phyloP scores from a whole-genome alignment of 345 rosid species.

The Balakata baccata region DNA sequence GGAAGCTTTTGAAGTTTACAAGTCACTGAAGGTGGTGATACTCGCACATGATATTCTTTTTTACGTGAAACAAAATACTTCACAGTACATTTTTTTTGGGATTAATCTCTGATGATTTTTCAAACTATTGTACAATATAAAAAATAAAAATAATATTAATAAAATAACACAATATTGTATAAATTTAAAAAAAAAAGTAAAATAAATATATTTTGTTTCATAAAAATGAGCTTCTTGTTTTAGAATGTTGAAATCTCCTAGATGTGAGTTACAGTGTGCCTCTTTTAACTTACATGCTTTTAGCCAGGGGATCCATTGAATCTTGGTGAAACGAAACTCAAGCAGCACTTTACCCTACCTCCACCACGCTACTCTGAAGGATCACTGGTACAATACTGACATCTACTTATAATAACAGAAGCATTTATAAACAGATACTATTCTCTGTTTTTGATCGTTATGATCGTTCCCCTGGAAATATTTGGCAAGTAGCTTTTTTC shows the following conservation, averaged over 20 bases:
- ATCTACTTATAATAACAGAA: slow-evolving; percentile 21
- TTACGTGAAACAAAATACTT: slow-evolving; percentile 4
- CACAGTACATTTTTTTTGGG: slow-evolving; percentile 1
- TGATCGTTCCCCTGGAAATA: neutral
- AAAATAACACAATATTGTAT: neutral
- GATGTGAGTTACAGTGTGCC: neutral
- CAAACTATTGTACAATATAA: neutral
- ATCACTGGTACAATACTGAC: slow-evolving; percentile 59
- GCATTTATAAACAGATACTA: slow-evolving; percentile 4
- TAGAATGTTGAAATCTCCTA: slow-evolving; percentile 4
- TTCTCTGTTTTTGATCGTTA: neutral
- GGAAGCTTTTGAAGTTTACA: slow-evolving; percentile 53
- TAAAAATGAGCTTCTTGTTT: neutral
- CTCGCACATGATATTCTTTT: slow-evolving; percentile 1
- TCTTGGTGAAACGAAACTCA: slow-evolving; percentile 51
- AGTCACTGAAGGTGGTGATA: slow-evolving; percentile 56
- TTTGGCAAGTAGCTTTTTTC: neutral
- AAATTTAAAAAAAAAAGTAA: neutral
- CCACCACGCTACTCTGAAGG: slow-evolving; percentile 88
- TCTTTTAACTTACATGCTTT: slow-evolving; percentile 21
- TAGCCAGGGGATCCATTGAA: slow-evolving; percentile 62
- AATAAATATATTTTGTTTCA: neutral
- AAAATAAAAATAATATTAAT: neutral
- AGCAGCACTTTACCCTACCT: slow-evolving; percentile 78
- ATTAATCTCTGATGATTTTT: neutral